A percentile compares a stretch with the other conserved stretches of the same genome.
These are phyloP conservation scores for Trypanosoma lewisi DNA, from an alignment of 208 protist genomes.

Conservation along the genomic window DNA sequence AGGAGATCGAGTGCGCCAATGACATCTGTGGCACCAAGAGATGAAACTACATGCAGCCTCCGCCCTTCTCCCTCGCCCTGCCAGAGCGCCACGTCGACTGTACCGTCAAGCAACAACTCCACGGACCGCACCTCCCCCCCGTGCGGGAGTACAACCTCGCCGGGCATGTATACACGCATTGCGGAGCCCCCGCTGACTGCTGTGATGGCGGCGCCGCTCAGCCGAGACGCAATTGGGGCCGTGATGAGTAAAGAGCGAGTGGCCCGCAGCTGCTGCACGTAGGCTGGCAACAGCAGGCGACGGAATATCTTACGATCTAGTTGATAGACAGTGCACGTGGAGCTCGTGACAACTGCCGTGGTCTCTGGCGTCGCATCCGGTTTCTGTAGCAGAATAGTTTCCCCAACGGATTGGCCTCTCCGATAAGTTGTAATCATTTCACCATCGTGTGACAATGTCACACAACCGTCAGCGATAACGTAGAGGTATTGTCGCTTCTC, in stretches of 20 bases:
- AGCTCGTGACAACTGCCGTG: slow-evolving; percentile 9
- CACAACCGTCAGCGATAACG: slow-evolving; percentile 7
- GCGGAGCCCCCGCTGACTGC: not conserved
- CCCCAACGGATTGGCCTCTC: slow-evolving; percentile 3
- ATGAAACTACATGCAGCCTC: not conserved
- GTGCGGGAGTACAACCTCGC: slow-evolving; percentile 1
- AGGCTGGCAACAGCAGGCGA: slow-evolving; percentile 9
- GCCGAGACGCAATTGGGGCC: not conserved
- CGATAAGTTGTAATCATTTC: not conserved
- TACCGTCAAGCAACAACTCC: slow-evolving; percentile 3
- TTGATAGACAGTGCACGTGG: slow-evolving; percentile 2
- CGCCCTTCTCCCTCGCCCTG: not conserved
- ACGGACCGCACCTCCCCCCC: not conserved
- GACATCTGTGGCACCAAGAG: slow-evolving; percentile 5
- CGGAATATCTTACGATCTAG: slow-evolving; percentile 17
- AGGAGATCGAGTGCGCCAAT: slow-evolving; percentile 11
- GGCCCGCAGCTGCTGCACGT: not conserved
- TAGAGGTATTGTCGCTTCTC: slow-evolving; percentile 4
- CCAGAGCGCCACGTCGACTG: slow-evolving; percentile 7
- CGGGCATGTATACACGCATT: not conserved
- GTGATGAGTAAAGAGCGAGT: not conserved
- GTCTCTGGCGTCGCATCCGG: not conserved
- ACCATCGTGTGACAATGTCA: not conserved
- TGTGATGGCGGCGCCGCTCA: not conserved
- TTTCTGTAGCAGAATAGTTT: not conserved